Evolutionary conservation across 1,284 basidiomycete genomes (phyloP), one percentile per base, ranked within the genome.

Genomic region (Sporisorium reilianum): DNA sequence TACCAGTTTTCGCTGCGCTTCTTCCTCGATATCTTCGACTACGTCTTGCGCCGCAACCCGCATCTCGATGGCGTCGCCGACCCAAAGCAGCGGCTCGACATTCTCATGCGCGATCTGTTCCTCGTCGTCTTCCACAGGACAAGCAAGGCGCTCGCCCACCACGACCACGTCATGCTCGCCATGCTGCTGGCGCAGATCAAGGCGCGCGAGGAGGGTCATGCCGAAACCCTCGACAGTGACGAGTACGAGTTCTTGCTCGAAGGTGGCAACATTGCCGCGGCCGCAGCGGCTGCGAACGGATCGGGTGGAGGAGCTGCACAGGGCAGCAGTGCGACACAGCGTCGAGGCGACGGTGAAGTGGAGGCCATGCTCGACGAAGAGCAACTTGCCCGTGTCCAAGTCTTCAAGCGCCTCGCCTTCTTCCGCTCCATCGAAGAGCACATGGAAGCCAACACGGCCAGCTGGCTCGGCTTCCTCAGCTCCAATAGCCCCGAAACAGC

Each of bases 11-110:
- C 96, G 1, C 89, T 99, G 55, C 91, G 89, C 44, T 98, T 97
- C 88, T 99, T 99, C 91, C 90, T 98, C 68, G 95, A 97, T 84
- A 96, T 99, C 79, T 99, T 99, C 86, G 94, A 98, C 87, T 93
- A 92, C 78, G 90, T 98, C 60, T 89, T 99, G 9, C 91, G 92
- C 72, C 91, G 93, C 79, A 98, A 98, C 84, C 94, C 95, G 9
- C 92, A 94, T 84, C 88, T 97, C 68, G 90, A 90, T 82, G 90
- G 89, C 68, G 88, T 97, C 65, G 88, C 89, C 7, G 94, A 97
- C 76, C 86, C 93, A 60, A 87, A 88, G 68, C 87, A 87, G 52
- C 90, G 97, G 20, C 90, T 94, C 55, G 89, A 91, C 28, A 92
- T 96, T 56, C 87, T 99, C n/a, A 87, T 94, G 61, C 90, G 91